phyloP scores from a whole-genome alignment of 176 grass and related monocot genomes.

The Alopecurus myosuroides region DNA sequence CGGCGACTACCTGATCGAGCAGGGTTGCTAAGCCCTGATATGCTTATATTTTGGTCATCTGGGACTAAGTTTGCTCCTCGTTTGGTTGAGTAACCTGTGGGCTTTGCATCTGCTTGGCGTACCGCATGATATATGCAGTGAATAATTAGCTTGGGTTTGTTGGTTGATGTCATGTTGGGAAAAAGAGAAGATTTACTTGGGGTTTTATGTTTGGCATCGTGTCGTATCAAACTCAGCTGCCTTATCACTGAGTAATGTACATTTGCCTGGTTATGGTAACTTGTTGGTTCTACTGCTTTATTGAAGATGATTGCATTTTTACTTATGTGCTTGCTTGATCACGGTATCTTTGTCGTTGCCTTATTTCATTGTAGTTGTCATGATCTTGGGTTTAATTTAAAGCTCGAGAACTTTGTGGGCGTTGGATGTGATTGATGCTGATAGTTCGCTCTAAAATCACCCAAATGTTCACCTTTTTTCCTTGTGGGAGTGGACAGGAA shows the following conservation, averaged over 20 bases:
- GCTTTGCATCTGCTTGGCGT: constrained; percentile 34
- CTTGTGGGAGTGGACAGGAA: too few relatives aligned
- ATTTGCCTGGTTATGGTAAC: constrained; percentile 41
- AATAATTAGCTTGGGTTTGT: constrained; percentile 60
- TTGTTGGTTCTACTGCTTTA: constrained; percentile 39
- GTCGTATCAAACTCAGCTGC: constrained; percentile 42
- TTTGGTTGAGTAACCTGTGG: constrained; percentile 41
- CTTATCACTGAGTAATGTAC: constrained; percentile 49
- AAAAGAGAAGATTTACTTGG: constrained; percentile 27
- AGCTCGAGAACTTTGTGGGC: background rate
- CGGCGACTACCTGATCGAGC: constrained; percentile 79
- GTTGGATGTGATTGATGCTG: background rate
- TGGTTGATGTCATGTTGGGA: constrained; percentile 30
- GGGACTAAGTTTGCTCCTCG: constrained; percentile 43
- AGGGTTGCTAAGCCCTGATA: constrained; percentile 46
- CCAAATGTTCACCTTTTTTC: too few relatives aligned
- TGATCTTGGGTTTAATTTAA: background rate
- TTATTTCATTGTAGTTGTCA: background rate
- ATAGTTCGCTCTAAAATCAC: background rate
- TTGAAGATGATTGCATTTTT: constrained; percentile 44
- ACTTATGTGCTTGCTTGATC: background rate
- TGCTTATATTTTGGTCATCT: constrained; percentile 45
- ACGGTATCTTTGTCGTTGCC: background rate
- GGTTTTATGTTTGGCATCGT: constrained; percentile 36
- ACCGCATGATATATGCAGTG: constrained; percentile 48